Conservation (phyloP, 2,329 filamentous ascomycete species). For the Amylocarpus encephaloides region DNA sequence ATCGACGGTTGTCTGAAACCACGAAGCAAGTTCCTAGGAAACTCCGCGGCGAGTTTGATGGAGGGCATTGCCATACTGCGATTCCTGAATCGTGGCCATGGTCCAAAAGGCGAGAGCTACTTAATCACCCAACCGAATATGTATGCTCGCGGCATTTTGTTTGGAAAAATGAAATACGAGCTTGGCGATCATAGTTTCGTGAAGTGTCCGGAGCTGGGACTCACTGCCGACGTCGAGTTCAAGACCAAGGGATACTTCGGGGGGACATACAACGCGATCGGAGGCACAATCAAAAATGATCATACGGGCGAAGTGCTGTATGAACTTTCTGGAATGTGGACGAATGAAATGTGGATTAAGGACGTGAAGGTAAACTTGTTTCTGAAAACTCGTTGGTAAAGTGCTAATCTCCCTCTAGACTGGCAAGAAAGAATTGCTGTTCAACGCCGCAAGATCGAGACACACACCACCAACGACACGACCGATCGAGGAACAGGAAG, state of each 20-base stretch:
- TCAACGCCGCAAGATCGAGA: slow-evolving; percentile 75
- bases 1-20: slow-evolving; percentile 96
- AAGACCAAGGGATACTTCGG: slow-evolving; percentile 98
- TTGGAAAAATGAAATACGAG: slow-evolving; percentile 99
- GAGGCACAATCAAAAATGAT: slow-evolving; percentile 82
- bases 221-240: slow-evolving; percentile 91
- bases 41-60: slow-evolving; percentile 97
- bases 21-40: slow-evolving; percentile 88
- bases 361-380: slow-evolving; percentile 58
- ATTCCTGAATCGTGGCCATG: slow-evolving; percentile 68
- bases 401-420: slow-evolving; percentile 49
- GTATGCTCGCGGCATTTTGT: slow-evolving; percentile 94
- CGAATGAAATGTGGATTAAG: slow-evolving; percentile 89
- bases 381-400: neutral
- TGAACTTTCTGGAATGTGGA: slow-evolving; percentile 90
- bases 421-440: slow-evolving; percentile 81
- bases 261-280: slow-evolving; percentile 93
- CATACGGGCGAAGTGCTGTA: slow-evolving; percentile 81
- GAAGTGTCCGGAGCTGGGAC: slow-evolving; percentile 77
- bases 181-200: slow-evolving; percentile 94
- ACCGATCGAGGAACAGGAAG: slow-evolving; percentile 78
- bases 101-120: slow-evolving; percentile 73
- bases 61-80: slow-evolving; percentile 87
- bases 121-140: slow-evolving; percentile 97
- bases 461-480: slow-evolving; percentile 68